phyloP scores from a whole-genome alignment of 2,329 filamentous ascomycete genomes.

The Cyanodermella asteris region DNA sequence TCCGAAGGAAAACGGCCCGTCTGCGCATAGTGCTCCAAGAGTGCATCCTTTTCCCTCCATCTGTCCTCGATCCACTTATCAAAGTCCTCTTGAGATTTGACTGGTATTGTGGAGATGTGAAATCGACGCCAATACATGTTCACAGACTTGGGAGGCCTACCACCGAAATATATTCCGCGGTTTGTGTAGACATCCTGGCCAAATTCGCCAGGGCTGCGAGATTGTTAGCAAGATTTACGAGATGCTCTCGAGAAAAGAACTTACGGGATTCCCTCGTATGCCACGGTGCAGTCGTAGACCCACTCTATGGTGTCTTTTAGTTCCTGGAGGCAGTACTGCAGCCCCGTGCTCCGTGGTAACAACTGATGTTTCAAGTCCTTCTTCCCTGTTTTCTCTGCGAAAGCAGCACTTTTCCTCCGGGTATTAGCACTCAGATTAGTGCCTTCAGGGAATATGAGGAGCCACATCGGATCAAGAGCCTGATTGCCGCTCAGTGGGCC shows the following conservation, averaged over 20 bases:
- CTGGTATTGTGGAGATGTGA: constrained; percentile 55
- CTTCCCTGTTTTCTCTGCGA: constrained; percentile 55
- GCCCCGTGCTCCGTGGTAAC: constrained; percentile 58
- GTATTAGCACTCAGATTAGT: constrained; percentile 59
- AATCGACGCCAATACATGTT: constrained; percentile 95
- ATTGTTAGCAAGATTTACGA: constrained; percentile 6
- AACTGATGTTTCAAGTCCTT: constrained; percentile 53
- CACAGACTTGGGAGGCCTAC: constrained; percentile 76
- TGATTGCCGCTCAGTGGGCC: constrained; percentile 25
- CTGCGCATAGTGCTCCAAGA: constrained; percentile 61
- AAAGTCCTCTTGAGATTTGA: constrained; percentile 52
- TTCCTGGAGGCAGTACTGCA: constrained; percentile 59
- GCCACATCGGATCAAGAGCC: constrained; percentile 56
- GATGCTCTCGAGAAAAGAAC: constrained; percentile 5
- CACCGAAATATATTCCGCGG: constrained; percentile 68
- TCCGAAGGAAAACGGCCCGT: constrained; percentile 64
- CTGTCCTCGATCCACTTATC: constrained; percentile 65
- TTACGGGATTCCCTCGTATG: constrained; percentile 14
- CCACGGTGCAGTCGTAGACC: constrained; percentile 42
- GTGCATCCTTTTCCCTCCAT: constrained; percentile 79
- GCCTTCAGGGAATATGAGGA: constrained; percentile 70
- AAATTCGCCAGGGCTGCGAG: constrained; percentile 46
- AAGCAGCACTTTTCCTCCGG: constrained; percentile 45
- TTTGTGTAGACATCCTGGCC: constrained; percentile 85
- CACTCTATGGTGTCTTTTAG: constrained; percentile 55